These are phyloP conservation scores for Pelargonium citronellum DNA, from an alignment of 441 rosid species.

Conservation along the genomic window DNA sequence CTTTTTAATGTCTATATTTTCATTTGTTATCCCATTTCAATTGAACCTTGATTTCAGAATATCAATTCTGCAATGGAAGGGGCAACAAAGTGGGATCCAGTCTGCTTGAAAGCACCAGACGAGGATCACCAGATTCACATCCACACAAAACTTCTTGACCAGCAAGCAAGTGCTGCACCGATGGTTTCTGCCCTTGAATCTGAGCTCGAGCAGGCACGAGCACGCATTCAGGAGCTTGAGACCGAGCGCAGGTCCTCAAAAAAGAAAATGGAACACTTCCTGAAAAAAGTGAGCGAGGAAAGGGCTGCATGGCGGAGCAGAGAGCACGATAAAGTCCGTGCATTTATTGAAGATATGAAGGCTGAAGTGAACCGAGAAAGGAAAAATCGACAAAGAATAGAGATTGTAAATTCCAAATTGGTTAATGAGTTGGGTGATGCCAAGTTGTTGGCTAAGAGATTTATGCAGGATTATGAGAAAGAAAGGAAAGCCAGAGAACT, in stretches of 20 bases:
- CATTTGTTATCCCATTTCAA: no score
- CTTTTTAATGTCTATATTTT: no score
- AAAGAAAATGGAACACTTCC: conserved; percentile 76
- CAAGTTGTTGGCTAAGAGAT: conserved; percentile 46
- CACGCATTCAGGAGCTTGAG: conserved; percentile 40
- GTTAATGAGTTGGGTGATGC: conserved; percentile 39
- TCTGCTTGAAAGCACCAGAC: conserved; percentile 26
- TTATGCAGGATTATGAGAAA: conserved; percentile 68
- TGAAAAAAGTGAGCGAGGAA: conserved; percentile 88
- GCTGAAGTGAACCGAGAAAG: conserved; percentile 40
- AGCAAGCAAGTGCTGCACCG: conserved; percentile 43
- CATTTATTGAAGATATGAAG: conserved; percentile 32
- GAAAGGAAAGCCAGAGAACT: conserved; percentile 39
- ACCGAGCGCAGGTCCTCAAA: conserved; percentile 36
- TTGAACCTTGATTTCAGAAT: not conserved
- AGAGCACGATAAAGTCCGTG: conserved; percentile 62
- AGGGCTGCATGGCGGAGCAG: conserved; percentile 72
- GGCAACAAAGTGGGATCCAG: conserved; percentile 44
- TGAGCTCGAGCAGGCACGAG: conserved; percentile 40
- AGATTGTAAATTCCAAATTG: conserved; percentile 45
- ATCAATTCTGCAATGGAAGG: conserved; percentile 30
- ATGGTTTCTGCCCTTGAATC: conserved; percentile 34
- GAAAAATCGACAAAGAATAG: conserved; percentile 28
- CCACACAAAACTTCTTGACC: conserved; percentile 30
- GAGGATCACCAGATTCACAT: conserved; percentile 22